Conservation (phyloP, 169 alveolate species). For the Pseudocohnilembus persalinus region DNA sequence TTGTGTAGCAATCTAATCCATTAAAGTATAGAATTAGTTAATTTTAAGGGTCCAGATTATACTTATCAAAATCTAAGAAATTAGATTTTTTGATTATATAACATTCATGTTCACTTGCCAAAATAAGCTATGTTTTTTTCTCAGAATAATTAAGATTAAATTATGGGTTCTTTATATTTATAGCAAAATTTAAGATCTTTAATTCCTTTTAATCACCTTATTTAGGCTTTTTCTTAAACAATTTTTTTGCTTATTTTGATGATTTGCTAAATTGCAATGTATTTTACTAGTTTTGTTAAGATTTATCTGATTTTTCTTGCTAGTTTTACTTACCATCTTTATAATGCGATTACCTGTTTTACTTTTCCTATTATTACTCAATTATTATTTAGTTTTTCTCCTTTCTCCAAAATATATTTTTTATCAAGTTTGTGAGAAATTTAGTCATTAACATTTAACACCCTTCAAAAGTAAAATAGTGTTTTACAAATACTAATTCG, state of each 20-base stretch:
- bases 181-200: not conserved
- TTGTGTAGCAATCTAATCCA: not conserved
- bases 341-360: not conserved
- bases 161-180: not conserved
- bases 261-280: not conserved
- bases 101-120: not conserved
- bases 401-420: not conserved
- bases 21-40: not conserved
- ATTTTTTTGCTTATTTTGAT: not conserved
- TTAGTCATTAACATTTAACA: not conserved
- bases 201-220: not conserved
- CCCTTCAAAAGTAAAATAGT: not conserved
- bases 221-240: not conserved
- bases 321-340: not conserved
- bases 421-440: not conserved
- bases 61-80: not conserved
- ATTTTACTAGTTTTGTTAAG: not conserved
- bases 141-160: too few species aligned
- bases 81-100: too few species aligned
- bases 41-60: not conserved
- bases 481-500: not conserved
- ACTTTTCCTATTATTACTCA: not conserved
- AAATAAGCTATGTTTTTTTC: not conserved
- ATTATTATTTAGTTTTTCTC: too few species aligned
- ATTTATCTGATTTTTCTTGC: not conserved